phyloP scores from a whole-genome alignment of 495 filamentous ascomycete genomes.

The Thermothielavioides terrestris region DNA sequence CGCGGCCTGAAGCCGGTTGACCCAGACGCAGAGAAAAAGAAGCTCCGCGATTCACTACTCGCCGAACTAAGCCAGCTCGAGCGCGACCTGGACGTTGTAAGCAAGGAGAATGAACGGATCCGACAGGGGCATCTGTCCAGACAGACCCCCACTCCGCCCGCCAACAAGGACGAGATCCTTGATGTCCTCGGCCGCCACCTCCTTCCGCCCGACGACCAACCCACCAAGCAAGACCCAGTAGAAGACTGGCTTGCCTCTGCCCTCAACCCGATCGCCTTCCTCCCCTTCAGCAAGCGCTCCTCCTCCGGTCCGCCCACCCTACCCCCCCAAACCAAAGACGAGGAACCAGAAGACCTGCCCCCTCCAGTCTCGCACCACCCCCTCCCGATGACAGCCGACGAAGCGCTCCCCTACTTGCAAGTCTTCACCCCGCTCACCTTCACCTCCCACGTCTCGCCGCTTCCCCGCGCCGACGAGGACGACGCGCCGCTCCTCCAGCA shows the following conservation, averaged over 20 bases:
- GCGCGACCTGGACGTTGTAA: constrained; percentile 28
- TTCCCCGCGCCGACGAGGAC: constrained; percentile 19
- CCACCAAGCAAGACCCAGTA: constrained; percentile 15
- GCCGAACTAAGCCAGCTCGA: constrained; percentile 31
- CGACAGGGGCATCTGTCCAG: constrained; percentile 21
- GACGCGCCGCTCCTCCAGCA: constrained; percentile 28
- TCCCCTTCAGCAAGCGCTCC: constrained; percentile 39
- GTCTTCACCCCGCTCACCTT: constrained; percentile 48
- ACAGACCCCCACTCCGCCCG: constrained; percentile 10
- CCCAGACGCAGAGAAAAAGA: constrained; percentile 33
- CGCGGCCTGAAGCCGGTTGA: constrained; percentile 32
- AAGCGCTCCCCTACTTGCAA: constrained; percentile 50
- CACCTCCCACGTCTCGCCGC: constrained; percentile 37
- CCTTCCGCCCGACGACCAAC: constrained; percentile 26
- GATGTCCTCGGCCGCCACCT: constrained; percentile 30
- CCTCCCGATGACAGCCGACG: constrained; percentile 37
- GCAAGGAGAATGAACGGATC: constrained; percentile 34
- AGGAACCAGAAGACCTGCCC: constrained; percentile 8
- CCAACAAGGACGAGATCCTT: constrained; percentile 28
- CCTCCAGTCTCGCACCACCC: constrained; percentile 45
- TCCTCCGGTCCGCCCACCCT: constrained; percentile 4
- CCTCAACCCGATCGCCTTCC: constrained; percentile 38
- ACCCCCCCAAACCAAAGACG: constrained; percentile 2
- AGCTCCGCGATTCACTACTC: constrained; percentile 28
- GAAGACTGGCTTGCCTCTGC: constrained; percentile 31